These are phyloP conservation scores for Sanghuangporus weigelae DNA, from an alignment of 1,284 basidiomycete species.

Conservation along the genomic window DNA sequence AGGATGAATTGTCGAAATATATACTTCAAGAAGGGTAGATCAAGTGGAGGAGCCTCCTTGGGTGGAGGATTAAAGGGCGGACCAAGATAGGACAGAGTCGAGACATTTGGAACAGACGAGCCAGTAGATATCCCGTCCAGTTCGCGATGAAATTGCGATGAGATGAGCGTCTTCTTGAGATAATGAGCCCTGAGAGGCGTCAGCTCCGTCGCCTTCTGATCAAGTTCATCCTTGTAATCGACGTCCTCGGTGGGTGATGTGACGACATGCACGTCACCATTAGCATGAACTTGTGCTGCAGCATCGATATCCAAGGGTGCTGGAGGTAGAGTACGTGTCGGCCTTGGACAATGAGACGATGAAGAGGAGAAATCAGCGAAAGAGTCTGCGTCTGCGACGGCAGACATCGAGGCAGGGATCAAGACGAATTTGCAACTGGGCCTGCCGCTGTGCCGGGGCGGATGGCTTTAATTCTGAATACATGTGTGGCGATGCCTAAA, in stretches of 20 bases:
- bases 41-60: slow-evolving; percentile 51
- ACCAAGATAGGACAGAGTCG: slow-evolving; percentile 82
- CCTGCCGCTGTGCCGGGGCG: neutral
- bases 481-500: neutral
- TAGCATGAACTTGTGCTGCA: neutral
- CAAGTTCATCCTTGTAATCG: neutral
- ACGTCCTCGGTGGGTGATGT: slow-evolving; percentile 3
- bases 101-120: slow-evolving; percentile 48
- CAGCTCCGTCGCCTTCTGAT: slow-evolving; percentile 30
- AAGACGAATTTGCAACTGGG: neutral
- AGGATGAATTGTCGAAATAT: slow-evolving; percentile 88
- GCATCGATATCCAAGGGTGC: slow-evolving; percentile 10
- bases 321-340: slow-evolving; percentile 8
- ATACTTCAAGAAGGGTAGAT: slow-evolving; percentile 84
- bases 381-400: neutral
- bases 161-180: slow-evolving; percentile 91
- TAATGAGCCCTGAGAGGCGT: slow-evolving; percentile 90
- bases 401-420: neutral
- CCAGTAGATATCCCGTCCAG: slow-evolving; percentile 62
- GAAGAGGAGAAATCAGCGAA: neutral
- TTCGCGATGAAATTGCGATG: slow-evolving; percentile 78
- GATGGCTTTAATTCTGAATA: neutral
- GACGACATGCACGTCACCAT: neutral
- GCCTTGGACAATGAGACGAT: neutral
- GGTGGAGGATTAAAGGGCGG: slow-evolving; percentile 77